These are phyloP conservation scores for Rhododendron griersonianum DNA, from an alignment of 148 eudicot species.

Conservation along the genomic window DNA sequence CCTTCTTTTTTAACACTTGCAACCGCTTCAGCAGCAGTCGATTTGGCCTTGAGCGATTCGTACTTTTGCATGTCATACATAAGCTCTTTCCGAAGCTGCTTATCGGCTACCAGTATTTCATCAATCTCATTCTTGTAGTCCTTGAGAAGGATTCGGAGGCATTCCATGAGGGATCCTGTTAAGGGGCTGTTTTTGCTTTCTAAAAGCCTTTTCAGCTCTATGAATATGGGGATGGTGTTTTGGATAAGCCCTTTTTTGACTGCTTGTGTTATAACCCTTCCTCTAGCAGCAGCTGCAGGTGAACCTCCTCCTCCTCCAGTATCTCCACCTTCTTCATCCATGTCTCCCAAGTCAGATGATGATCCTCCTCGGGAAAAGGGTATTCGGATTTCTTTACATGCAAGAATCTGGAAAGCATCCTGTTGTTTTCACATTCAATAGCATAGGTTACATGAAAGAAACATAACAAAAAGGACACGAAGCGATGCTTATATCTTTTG, in stretches of 20 bases:
- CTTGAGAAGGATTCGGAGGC: constrained; percentile 84
- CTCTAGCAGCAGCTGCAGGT: constrained; percentile 50
- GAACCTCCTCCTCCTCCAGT: constrained; percentile 30
- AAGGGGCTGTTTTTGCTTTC: constrained; percentile 89
- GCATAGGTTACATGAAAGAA: background rate
- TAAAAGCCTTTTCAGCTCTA: constrained; percentile 76
- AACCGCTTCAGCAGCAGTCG: constrained; percentile 55
- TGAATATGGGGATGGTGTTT: constrained; percentile 88
- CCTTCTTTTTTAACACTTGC: constrained; percentile 38
- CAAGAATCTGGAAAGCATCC: constrained; percentile 89
- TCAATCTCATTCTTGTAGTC: constrained; percentile 97
- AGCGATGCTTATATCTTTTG: background rate
- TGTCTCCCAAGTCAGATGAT: constrained; percentile 55
- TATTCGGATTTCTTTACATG: constrained; percentile 82
- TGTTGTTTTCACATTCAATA: constrained; percentile 22
- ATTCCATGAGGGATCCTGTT: constrained; percentile 91
- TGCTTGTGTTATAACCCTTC: constrained; percentile 83
- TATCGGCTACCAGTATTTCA: constrained; percentile 81
- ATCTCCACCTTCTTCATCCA: constrained; percentile 68
- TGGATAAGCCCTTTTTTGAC: constrained; percentile 85
- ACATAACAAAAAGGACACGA: background rate
- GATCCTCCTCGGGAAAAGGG: constrained; percentile 59
- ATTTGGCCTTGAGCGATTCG: constrained; percentile 51
- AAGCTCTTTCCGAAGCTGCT: constrained; percentile 88
- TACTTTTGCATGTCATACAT: constrained; percentile 84